Conservation (phyloP, 1,284 basidiomycete species). For the Pseudozyma flocculosa region DNA sequence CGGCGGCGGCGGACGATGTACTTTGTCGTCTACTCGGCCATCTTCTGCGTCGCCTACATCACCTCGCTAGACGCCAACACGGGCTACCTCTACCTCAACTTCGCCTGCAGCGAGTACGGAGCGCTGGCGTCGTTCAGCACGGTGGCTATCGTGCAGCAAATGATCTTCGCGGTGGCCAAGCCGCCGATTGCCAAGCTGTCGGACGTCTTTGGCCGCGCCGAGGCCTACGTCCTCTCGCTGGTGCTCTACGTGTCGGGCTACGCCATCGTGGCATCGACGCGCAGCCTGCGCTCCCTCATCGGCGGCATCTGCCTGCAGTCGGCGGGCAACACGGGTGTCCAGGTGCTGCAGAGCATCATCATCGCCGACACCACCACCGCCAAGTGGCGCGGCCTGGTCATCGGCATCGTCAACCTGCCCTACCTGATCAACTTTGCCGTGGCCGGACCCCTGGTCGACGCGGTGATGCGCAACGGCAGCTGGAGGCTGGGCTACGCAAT, state of each 20-base stretch:
- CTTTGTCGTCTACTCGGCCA: slow-evolving; percentile 54
- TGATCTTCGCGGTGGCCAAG: slow-evolving; percentile 68
- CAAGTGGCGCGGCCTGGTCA: slow-evolving; percentile 73
- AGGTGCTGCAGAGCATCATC: slow-evolving; percentile 61
- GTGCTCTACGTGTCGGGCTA: slow-evolving; percentile 63
- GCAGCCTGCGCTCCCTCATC: slow-evolving; percentile 63
- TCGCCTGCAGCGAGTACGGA: slow-evolving; percentile 54
- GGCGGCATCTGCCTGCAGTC: slow-evolving; percentile 63
- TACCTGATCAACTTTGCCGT: slow-evolving; percentile 66
- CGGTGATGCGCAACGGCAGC: slow-evolving; percentile 62
- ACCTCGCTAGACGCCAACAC: slow-evolving; percentile 64
- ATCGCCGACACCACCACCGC: slow-evolving; percentile 75
- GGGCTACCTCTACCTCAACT: slow-evolving; percentile 61
- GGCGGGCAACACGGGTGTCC: slow-evolving; percentile 57
- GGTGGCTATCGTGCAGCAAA: slow-evolving; percentile 55
- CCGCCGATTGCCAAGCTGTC: slow-evolving; percentile 78
- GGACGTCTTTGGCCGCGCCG: slow-evolving; percentile 65
- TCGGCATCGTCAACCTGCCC: slow-evolving; percentile 65
- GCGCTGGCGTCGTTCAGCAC: slow-evolving; percentile 59
- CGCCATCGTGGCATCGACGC: slow-evolving; percentile 69
- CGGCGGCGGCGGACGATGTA: slow-evolving; percentile 24
- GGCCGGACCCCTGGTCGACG: slow-evolving; percentile 68
- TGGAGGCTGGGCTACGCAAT: slow-evolving; percentile 79
- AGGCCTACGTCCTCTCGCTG: slow-evolving; percentile 66
- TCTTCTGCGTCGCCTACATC: slow-evolving; percentile 70